A percentile compares a stretch with the other conserved stretches of the same genome.
Evolutionary conservation across 192 early-diverging fungal genomes (phyloP).

Genomic region (Gonapodya prolifera): DNA sequence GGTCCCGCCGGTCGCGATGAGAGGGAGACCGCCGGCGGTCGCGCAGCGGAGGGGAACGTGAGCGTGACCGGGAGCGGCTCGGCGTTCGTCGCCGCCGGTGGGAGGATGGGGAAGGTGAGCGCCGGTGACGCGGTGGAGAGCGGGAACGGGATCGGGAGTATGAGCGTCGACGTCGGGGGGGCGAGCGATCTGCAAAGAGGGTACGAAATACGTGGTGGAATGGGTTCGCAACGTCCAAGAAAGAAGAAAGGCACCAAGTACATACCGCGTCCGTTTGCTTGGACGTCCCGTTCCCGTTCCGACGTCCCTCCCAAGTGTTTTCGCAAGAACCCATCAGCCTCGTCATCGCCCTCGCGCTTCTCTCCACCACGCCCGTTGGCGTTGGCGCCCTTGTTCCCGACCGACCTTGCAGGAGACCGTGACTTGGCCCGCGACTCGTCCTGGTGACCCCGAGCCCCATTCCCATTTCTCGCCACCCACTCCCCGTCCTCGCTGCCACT

Average conservation of each 20-base stretch:
- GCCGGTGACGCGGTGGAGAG: conserved; percentile 16
- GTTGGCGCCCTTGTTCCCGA: background rate
- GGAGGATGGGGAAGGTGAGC: no score
- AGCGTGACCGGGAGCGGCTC: conserved; percentile 14
- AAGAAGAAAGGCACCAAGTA: no score
- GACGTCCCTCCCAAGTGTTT: background rate
- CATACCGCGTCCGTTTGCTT: no score
- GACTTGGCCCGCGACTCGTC: background rate
- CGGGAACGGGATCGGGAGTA: conserved; percentile 13
- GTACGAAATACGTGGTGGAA: background rate
- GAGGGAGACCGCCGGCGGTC: background rate
- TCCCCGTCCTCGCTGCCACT: conserved; percentile 10
- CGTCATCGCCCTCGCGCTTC: background rate
- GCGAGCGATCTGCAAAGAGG: background rate
- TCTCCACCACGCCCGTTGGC: no score
- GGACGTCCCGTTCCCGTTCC: background rate
- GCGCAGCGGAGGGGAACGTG: conserved; percentile 11
- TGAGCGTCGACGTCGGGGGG: background rate
- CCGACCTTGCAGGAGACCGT: background rate
- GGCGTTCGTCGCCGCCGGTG: background rate
- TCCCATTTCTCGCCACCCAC: background rate
- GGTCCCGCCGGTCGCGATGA: background rate
- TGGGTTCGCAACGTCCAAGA: no score
- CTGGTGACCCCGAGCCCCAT: background rate
- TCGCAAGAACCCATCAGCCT: background rate